Evolutionary conservation across 2,329 filamentous ascomycete species (phyloP), one percentile per base, ranked within the genome.

Genomic region (Epichloe coenophiala): DNA sequence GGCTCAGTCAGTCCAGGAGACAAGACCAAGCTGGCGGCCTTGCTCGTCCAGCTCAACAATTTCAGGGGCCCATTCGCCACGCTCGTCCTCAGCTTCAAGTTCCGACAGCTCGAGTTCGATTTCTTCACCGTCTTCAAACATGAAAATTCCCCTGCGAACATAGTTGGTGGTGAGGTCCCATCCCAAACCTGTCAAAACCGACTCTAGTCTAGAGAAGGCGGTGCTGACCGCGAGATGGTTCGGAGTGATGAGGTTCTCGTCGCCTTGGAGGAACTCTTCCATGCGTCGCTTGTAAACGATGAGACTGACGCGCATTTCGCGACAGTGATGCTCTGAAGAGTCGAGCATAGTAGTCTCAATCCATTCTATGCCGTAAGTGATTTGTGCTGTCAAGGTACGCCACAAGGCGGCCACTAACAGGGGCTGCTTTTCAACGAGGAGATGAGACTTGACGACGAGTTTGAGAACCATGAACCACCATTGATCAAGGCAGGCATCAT

Each of bases 401-500:
- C 82, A 63, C 35, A 82, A 65, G n/a, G 61, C 59, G 2, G 63
- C 63, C 11, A 69, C 69, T 35, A 83, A 69, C 0, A 54, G 49
- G 0, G 78, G 77, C 2, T 65, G 65, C 3, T 60, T 57, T 21
- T 64, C 52, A 1, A 69, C 64, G 1, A 83, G 71, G 9, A 57
- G 55, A 57, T 73, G 71, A 2, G 76, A 72, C 27, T 72, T 71
- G 45, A 83, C 69, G 11, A 80, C 57, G 36, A 80, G 59, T 45
- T 68, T 71, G 39, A 75, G 68, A 3, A 74, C 61, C 54, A 80
- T 70, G 57, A 79, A 71, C 68, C 73, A 77, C 80, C 79, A 83
- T 54, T 83, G 78, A 54, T 80, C 76, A 42, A 81, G 66, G 56
- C 79, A 83, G 8, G 76, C 69, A 41, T 75, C 65, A 59, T 81